Percentiles rank a stretch among this genome's conserved stretches.
Conservation (phyloP, 2,329 filamentous ascomycete species). For the Aspergillus thermomutatus region DNA sequence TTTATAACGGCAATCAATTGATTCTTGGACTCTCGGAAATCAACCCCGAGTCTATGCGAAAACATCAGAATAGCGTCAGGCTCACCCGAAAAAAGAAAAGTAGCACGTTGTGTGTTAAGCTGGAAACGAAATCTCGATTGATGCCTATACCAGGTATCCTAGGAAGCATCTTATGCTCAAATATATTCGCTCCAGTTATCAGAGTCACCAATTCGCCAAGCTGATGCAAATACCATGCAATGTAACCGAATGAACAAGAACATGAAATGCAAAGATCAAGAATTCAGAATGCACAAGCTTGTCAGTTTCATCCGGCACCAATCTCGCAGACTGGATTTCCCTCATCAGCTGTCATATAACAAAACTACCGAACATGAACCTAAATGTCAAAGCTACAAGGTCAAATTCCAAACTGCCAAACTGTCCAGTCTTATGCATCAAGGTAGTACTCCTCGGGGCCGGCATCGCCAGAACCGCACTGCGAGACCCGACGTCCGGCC, state of each 20-base stretch:
- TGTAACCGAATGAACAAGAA: not conserved
- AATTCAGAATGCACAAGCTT: not conserved
- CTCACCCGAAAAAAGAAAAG: not conserved
- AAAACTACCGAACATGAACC: not conserved
- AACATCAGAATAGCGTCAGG: not conserved
- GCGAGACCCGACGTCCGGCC: constrained; percentile 21
- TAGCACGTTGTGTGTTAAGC: too few relatives aligned
- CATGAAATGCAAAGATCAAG: not conserved
- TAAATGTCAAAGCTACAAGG: not conserved
- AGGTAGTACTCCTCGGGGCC: constrained; percentile 24
- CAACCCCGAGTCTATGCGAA: not conserved
- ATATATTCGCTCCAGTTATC: not conserved
- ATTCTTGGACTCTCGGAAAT: not conserved
- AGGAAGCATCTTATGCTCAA: too few relatives aligned
- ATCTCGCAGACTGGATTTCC: not conserved
- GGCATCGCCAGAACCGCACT: constrained; percentile 24
- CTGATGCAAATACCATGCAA: not conserved
- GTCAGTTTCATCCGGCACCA: not conserved
- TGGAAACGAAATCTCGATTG: not conserved
- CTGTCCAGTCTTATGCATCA: not conserved
- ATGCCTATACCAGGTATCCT: not conserved
- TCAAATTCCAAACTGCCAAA: not conserved
- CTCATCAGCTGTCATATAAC: not conserved
- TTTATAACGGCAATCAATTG: not conserved
- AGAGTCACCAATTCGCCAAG: not conserved